Evolutionary conservation across 2,329 filamentous ascomycete species (phyloP), one percentile per base, ranked within the genome.

Genomic region (Colletotrichum chlorophyti): DNA sequence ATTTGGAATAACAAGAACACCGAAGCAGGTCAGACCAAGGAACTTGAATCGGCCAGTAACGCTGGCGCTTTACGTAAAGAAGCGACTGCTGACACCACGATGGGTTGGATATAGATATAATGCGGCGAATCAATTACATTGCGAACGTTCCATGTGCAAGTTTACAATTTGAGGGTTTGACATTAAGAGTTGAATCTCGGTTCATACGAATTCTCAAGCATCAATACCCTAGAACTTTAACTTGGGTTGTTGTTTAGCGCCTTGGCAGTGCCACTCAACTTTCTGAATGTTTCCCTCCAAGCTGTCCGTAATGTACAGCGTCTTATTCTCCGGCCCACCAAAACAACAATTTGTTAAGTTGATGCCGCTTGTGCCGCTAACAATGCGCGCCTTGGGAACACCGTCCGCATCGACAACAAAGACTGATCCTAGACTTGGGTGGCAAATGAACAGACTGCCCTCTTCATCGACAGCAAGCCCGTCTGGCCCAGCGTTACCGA

Each of bases 321-420:
- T 75, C 60, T 70, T 72, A 9, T 71, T 69, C 32, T 74, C 71
- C 1, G 57, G 53, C 0, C 74, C 73, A 0, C 74, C 74, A 55
- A 76, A 77, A n/a, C 73, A 76, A 24, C 74, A 77, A 24, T 75
- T 77, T 1, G 74, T 77, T 23, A 75, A 21, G 41, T 76, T 75
- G 14, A 71, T 71, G 0, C 74, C 73, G 0, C 50, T 43, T 0
- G 65, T 61, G 0, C 70, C 68, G 34, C 66, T 72, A 1, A 71
- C 65, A 11, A 76, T 76, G 1, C 72, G 62, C 7, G 71, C 71
- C 41, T 72, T 76, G 2, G 74, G 73, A 2, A 74, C 53, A 0
- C 74, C 74, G n/a, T 74, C 63, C 0, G 64, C 43, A 54, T 74
- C 71, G 1, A 76, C 70, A 0, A 77, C 74, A 48, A 76, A 76